Evolutionary conservation across 2,329 filamentous ascomycete species (phyloP).

Genomic region (Cercospora nicotianae): DNA sequence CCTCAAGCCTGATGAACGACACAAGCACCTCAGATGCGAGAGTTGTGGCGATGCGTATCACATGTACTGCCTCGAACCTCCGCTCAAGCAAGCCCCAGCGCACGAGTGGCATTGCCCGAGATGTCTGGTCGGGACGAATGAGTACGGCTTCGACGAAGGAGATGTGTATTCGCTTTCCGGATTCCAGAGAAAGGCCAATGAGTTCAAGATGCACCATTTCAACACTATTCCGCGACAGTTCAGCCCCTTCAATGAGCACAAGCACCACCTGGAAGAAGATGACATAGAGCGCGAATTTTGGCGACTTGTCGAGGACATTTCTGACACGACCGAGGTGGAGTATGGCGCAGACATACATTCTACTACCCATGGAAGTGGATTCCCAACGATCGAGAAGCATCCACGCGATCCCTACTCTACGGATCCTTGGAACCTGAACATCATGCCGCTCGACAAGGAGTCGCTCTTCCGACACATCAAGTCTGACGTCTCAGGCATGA

Average conservation of each 20-base stretch:
- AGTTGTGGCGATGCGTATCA: conserved; percentile 90
- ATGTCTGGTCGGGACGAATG: conserved; percentile 91
- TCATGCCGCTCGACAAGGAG: conserved; percentile 84
- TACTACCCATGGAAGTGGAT: conserved; percentile 94
- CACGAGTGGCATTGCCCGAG: conserved; percentile 94
- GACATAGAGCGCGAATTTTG: conserved; percentile 97
- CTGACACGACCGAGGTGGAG: conserved; percentile 95
- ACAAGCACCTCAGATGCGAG: conserved; percentile 77
- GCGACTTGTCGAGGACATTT: conserved; percentile 88
- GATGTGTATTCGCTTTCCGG: conserved; percentile 92
- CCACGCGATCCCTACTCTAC: conserved; percentile 83
- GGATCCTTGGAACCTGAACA: conserved; percentile 94
- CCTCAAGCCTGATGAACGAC: conserved; percentile 71
- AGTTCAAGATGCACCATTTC: conserved; percentile 94
- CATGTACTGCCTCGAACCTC: conserved; percentile 83
- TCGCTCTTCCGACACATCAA: conserved; percentile 97
- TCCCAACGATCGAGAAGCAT: conserved; percentile 89
- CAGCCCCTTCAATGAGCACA: conserved; percentile 78
- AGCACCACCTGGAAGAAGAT: conserved; percentile 82
- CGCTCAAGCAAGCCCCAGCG: conserved; percentile 74
- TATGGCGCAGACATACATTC: conserved; percentile 98
- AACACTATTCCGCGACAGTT: conserved; percentile 60
- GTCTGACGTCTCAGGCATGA: conserved; percentile 98
- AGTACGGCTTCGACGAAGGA: conserved; percentile 96
- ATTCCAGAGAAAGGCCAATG: conserved; percentile 93